Base-by-base conservation (phyloP, 768 basidiomycete genomes). In the Tulasnella sp. region DNA sequence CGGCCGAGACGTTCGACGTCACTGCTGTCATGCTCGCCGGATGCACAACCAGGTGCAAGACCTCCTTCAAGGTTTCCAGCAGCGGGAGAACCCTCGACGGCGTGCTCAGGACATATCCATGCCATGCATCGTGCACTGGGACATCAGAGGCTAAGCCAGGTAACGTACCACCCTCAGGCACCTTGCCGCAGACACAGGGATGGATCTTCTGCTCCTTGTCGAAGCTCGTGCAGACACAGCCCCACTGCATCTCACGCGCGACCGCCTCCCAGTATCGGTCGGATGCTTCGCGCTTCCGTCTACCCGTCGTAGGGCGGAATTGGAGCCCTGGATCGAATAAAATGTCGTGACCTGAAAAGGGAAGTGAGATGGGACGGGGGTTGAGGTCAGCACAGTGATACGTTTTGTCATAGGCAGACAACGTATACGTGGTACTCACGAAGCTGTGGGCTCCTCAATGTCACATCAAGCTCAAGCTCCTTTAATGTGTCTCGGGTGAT, bases 251-350 rank as follows among this genome's bases (percentile, higher is more conserved):
- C 73, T 97, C 92, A 52, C 79, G 80, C 31, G 78, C 73, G 54
- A 97, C 75, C 44, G 91, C 85, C 43, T 74, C 73, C 92, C 92
- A 97, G 68, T 94, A 97, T 60, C 78, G 81, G 63, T 92, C 88
- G 0, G 83, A 77, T 38, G 80, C 74, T 50, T 83, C 80, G 50
- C 80, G 69, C 69, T 91, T 91, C 59, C 83, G 80, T 42, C 83
- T 80, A 63, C 80, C 80, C n/a, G 79, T 77, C 1, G 83, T 83
- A 10, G 87, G 86, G 44, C 85, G 79, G 70, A 90, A 90, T 69
- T 90, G 87, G 12, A 91, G 73, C 15, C 83, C 83, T 17, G 87
- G 78, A 63, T 94, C 92, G 64, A 93, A 92, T 64, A 93, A 79
- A 61, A 93, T 77, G 71, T 93, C 91, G 65, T 94, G 91, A 31